phyloP scores from a whole-genome alignment of 192 early-diverging fungal species.

The Dissophora ornata region DNA sequence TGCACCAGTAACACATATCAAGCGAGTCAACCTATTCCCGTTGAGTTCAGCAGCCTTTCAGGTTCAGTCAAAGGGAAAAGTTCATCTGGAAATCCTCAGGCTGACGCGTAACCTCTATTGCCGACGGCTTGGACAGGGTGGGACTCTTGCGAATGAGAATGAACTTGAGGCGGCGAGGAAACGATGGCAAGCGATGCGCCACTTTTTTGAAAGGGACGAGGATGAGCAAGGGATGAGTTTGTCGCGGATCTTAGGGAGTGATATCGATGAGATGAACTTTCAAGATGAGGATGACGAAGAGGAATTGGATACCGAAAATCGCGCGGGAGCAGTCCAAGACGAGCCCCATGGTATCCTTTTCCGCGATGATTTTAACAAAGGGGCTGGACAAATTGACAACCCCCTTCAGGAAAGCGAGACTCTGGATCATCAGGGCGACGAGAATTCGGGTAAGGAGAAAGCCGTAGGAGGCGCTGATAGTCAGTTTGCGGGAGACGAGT shows the following conservation, averaged over 20 bases:
- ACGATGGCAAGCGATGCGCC: conserved; percentile 23
- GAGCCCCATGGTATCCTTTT: too few relatives aligned
- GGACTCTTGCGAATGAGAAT: conserved; percentile 6
- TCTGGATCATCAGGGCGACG: too few relatives aligned
- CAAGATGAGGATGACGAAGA: conserved; percentile 10
- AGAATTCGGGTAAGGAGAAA: too few relatives aligned
- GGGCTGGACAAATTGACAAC: too few relatives aligned
- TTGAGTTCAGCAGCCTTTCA: conserved; percentile 28
- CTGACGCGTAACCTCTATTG: conserved; percentile 51
- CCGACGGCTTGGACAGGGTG: conserved; percentile 30
- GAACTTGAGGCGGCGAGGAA: conserved; percentile 23
- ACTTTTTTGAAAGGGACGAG: conserved; percentile 33
- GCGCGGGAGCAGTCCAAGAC: neutral
- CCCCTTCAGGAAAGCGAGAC: too few relatives aligned
- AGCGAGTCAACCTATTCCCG: conserved; percentile 49
- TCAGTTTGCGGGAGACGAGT: conserved; percentile 22
- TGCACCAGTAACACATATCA: neutral
- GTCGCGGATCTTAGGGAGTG: conserved; percentile 8
- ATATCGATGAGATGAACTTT: conserved; percentile 45
- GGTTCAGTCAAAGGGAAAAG: conserved; percentile 25
- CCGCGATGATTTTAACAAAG: too few relatives aligned
- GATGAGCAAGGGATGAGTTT: conserved; percentile 16
- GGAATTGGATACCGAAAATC: neutral
- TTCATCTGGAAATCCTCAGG: conserved; percentile 49
- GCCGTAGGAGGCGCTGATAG: too few relatives aligned